Percentiles rank a stretch among this genome's conserved stretches.
These are phyloP conservation scores for Entomophthora muscae DNA, from an alignment of 371 early-diverging fungal genomes.

Conservation along the genomic window DNA sequence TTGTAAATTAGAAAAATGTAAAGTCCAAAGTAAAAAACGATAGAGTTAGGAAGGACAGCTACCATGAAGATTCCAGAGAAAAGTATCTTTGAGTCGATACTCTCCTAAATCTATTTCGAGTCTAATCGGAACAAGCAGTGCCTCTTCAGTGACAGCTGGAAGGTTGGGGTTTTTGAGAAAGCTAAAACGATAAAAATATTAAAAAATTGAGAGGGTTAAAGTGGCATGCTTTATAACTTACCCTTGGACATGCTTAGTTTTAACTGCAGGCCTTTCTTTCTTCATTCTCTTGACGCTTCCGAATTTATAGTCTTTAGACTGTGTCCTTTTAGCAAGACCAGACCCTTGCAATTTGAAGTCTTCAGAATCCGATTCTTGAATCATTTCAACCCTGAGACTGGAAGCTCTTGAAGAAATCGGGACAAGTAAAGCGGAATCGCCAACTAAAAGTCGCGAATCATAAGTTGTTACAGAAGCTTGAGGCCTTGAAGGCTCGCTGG, in stretches of 20 bases:
- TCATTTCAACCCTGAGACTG: neutral
- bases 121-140: constrained; percentile 39
- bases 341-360: neutral
- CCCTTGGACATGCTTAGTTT: neutral
- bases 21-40: neutral
- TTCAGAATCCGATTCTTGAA: neutral
- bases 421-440: neutral
- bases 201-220: neutral
- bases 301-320: neutral
- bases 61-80: constrained; percentile 87
- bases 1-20: neutral
- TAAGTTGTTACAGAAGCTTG: neutral
- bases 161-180: neutral
- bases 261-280: neutral
- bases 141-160: neutral
- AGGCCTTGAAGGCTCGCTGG: too few relatives aligned
- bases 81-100: constrained; percentile 61
- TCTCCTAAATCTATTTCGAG: constrained; percentile 80
- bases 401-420: neutral
- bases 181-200: neutral
- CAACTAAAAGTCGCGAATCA: neutral
- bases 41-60: constrained; percentile 9
- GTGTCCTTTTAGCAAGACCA: neutral
- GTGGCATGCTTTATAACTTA: neutral
- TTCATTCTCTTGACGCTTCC: neutral